Percentiles rank a stretch among this genome's conserved stretches.
phyloP scores from a whole-genome alignment of 2,329 filamentous ascomycete species.

The Aureobasidium sp. region DNA sequence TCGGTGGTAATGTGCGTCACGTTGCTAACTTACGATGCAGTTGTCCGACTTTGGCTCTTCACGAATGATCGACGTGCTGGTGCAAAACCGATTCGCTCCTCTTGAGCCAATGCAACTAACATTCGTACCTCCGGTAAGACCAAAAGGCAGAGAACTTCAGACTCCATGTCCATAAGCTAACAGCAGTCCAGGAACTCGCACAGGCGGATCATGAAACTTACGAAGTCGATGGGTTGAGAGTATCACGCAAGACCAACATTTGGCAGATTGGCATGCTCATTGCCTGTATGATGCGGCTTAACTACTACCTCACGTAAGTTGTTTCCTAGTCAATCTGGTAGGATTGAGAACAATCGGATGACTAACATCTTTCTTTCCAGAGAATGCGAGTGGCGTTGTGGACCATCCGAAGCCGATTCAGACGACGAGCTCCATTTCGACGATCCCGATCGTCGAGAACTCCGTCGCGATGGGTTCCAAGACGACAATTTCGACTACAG shows the following conservation, averaged over 20 bases:
- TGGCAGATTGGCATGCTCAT: slow-evolving; percentile 13
- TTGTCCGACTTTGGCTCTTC: not conserved
- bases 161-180: not conserved
- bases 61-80: not conserved
- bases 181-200: not conserved
- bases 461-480: not conserved
- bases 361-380: not conserved
- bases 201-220: not conserved
- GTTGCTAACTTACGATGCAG: not conserved
- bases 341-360: not conserved
- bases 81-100: not conserved
- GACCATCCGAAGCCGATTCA: not conserved
- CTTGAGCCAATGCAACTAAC: not conserved
- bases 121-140: not conserved
- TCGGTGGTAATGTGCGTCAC: not conserved
- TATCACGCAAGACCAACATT: not conserved
- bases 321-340: too few relatives aligned
- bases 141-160: not conserved
- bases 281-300: not conserved
- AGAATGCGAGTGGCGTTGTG: not conserved
- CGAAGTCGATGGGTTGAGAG: not conserved
- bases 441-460: not conserved
- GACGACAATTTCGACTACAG: not conserved
- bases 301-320: not conserved
- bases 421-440: not conserved